phyloP scores from a whole-genome alignment of 2,329 filamentous ascomycete species.

The Verticillium nonalfalfae region DNA sequence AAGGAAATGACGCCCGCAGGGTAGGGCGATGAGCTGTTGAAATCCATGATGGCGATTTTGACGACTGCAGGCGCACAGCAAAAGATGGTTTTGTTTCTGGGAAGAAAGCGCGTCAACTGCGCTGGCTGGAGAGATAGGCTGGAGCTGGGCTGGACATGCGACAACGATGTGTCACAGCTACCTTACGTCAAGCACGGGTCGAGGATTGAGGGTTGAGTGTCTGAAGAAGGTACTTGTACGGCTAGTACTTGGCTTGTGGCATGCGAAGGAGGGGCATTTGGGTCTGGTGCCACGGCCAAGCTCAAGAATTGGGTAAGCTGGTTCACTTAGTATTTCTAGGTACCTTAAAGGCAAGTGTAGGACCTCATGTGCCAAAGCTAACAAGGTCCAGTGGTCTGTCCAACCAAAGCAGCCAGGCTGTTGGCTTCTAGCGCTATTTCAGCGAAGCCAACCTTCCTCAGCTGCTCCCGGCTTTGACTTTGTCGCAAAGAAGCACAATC shows the following conservation, averaged over 20 bases:
- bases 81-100: neutral
- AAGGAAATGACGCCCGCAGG: slow-evolving; percentile 78
- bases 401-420: no score
- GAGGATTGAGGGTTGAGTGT: neutral
- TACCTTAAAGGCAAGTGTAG: no score
- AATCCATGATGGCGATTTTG: slow-evolving; percentile 42
- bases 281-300: neutral
- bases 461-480: no score
- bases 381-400: no score
- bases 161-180: neutral
- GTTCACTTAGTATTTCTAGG: no score
- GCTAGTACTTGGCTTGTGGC: neutral
- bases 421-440: no score
- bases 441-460: no score
- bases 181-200: neutral
- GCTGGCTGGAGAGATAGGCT: neutral
- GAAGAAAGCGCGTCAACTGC: neutral
- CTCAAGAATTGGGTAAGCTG: no score
- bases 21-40: slow-evolving; percentile 59
- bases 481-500: no score
- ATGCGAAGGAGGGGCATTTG: neutral
- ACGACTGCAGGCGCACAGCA: no score
- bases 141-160: neutral
- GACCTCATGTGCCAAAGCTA: no score
- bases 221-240: neutral